These are phyloP conservation scores for Mrakia gelida DNA, from an alignment of 768 basidiomycete species.

Conservation along the genomic window DNA sequence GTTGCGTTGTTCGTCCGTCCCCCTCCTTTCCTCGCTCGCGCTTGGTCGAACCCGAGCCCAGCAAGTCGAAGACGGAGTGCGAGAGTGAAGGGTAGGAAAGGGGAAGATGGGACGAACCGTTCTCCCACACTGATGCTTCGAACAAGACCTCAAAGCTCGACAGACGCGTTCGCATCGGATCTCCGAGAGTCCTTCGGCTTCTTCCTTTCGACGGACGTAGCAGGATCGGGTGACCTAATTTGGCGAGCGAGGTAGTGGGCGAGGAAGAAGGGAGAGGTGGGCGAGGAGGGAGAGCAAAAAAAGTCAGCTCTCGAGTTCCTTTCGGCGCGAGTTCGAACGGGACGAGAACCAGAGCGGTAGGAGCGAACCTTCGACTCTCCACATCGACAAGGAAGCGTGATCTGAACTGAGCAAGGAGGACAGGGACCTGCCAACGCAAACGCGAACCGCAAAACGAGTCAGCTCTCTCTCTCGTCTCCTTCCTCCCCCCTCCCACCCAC, in stretches of 20 bases:
- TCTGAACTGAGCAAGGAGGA: slow-evolving; percentile 66
- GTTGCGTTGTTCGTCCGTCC: neutral
- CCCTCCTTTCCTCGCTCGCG: neutral
- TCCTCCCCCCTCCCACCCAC: too few species aligned
- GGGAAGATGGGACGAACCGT: slow-evolving; percentile 38
- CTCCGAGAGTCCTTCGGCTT: slow-evolving; percentile 48
- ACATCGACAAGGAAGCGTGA: slow-evolving; percentile 80
- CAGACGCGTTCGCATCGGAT: slow-evolving; percentile 79
- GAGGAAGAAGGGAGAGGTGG: too few species aligned
- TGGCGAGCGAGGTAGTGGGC: too few species aligned
- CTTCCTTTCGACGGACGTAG: slow-evolving; percentile 41
- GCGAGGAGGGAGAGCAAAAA: too few species aligned
- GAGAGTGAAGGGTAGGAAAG: neutral
- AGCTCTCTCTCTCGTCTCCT: neutral
- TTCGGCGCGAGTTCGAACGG: too few species aligned
- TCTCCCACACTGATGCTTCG: slow-evolving; percentile 77
- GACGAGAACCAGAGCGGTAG: too few species aligned
- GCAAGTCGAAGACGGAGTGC: too few species aligned
- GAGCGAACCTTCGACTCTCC: slow-evolving; percentile 55
- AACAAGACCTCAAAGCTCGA: slow-evolving; percentile 70
- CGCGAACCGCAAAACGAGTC: too few species aligned
- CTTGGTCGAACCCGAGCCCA: too few species aligned
- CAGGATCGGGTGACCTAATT: slow-evolving; percentile 43
- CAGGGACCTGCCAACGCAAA: slow-evolving; percentile 54
- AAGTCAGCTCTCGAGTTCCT: too few species aligned